Conservation (phyloP, 1,284 basidiomycete species). For the Fomitopsis betulina region DNA sequence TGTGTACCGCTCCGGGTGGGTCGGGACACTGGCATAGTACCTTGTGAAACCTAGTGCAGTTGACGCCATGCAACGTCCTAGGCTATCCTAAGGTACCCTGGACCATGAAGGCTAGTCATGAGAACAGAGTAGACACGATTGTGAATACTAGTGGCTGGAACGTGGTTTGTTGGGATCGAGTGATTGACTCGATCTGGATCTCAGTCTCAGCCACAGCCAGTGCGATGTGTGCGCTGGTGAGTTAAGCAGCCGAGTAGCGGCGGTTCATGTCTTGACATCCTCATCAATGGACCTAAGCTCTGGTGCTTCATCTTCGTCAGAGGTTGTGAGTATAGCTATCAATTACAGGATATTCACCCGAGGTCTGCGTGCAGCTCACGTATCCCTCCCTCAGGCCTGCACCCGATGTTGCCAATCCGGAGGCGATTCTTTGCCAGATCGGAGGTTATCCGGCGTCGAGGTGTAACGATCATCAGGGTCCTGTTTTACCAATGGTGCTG, state of each 20-base stretch:
- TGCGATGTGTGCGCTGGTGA: background rate
- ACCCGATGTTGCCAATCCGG: background rate
- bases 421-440: background rate
- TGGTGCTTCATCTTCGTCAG: background rate
- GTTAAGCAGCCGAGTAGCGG: background rate
- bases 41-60: no score
- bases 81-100: no score
- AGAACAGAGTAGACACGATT: no score
- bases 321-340: background rate
- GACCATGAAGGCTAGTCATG: no score
- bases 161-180: constrained; percentile 2
- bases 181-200: constrained; percentile 6
- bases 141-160: background rate
- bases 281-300: no score
- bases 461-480: background rate
- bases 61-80: background rate
- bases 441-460: background rate
- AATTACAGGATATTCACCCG: background rate
- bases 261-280: background rate
- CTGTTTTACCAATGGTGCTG: background rate
- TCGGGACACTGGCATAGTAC: no score
- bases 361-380: background rate
- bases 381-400: background rate
- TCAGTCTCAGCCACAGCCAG: background rate
- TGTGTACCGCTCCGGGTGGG: no score